phyloP scores from a whole-genome alignment of 2,329 filamentous ascomycete genomes.

The Elsinoe australis region DNA sequence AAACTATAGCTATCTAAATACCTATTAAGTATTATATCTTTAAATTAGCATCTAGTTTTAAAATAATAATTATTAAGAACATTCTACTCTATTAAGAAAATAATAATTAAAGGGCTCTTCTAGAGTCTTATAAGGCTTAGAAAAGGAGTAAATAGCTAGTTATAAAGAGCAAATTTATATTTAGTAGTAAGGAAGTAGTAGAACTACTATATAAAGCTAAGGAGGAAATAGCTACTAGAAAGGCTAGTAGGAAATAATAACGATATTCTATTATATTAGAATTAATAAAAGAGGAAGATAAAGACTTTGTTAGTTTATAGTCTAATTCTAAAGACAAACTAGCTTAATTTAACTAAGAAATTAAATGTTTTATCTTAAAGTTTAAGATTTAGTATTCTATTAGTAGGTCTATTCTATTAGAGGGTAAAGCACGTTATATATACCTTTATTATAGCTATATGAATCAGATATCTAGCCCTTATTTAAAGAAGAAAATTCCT shows the following conservation, averaged over 20 bases:
- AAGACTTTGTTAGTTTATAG: not conserved
- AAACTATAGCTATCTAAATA: not conserved
- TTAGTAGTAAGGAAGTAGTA: not conserved
- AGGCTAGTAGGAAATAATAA: not conserved
- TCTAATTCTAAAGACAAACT: not conserved
- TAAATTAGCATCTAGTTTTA: not conserved
- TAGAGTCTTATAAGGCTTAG: not conserved
- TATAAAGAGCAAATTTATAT: not conserved
- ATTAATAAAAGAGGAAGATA: not conserved
- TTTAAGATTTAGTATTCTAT: not conserved
- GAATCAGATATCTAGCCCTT: not conserved
- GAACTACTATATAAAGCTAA: not conserved
- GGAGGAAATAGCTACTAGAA: not conserved
- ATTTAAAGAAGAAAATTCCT: too few species aligned
- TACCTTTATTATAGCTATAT: not conserved
- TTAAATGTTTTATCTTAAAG: not conserved
- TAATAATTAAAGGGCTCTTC: not conserved
- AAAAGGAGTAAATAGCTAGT: not conserved
- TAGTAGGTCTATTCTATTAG: not conserved
- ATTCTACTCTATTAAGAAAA: not conserved
- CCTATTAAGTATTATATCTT: not conserved
- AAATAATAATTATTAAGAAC: not conserved
- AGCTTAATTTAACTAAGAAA: not conserved
- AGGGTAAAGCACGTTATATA: not conserved
- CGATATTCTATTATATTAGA: not conserved